A percentile compares a stretch with the other conserved stretches of the same genome.
Evolutionary conservation across 306 rosid species (phyloP).

Genomic region (Citrullus mucosospermus): DNA sequence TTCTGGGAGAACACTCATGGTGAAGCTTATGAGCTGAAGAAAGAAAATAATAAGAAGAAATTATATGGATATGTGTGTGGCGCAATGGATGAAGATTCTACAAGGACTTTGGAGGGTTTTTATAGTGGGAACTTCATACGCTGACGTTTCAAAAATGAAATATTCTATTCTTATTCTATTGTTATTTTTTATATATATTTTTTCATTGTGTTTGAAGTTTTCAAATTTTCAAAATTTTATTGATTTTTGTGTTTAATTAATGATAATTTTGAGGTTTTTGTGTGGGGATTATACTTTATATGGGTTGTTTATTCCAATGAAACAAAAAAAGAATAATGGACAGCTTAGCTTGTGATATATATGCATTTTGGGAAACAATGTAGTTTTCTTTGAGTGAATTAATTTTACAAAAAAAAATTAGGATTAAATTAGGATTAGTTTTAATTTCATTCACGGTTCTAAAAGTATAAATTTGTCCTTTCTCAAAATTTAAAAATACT

Average conservation of each 20-base stretch:
- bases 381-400: not conserved
- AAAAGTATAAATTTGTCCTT: too few relatives aligned
- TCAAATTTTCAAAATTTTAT: not conserved
- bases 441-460: too few relatives aligned
- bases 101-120: not conserved
- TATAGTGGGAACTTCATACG: not conserved
- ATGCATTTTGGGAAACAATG: not conserved
- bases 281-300: not conserved
- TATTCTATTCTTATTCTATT: not conserved
- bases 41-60: not conserved
- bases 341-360: not conserved
- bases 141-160: not conserved
- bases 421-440: not conserved
- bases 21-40: not conserved
- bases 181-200: not conserved
- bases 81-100: not conserved
- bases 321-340: not conserved
- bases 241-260: not conserved
- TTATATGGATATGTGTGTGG: not conserved
- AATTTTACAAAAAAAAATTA: too few relatives aligned
- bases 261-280: not conserved
- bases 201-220: not conserved
- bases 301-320: not conserved
- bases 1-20: slow-evolving; percentile 26
- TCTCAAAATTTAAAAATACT: too few relatives aligned